These are phyloP conservation scores for Naematelia aurantialba DNA, from an alignment of 768 basidiomycete genomes.

Conservation along the genomic window DNA sequence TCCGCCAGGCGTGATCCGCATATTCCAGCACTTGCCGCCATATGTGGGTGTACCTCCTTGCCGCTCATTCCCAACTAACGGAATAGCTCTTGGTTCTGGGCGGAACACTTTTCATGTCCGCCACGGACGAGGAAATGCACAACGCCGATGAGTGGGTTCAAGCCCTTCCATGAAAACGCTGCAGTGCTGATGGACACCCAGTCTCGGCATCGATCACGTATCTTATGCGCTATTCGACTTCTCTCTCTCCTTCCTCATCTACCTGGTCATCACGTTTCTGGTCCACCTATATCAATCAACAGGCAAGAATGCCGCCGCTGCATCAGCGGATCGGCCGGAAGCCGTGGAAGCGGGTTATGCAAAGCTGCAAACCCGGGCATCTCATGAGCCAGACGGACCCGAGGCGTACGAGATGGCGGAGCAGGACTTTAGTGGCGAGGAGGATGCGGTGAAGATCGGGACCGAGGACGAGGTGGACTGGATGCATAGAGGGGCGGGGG, in stretches of 20 bases:
- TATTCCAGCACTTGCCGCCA: conserved; percentile 83
- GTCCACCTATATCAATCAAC: conserved; percentile 60
- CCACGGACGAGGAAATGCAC: conserved; percentile 82
- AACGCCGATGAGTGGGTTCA: conserved; percentile 58
- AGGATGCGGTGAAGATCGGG: conserved; percentile 23
- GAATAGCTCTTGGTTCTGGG: conserved; percentile 9
- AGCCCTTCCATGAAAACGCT: neutral
- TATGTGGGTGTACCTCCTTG: conserved; percentile 56
- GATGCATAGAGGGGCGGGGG: conserved; percentile 14
- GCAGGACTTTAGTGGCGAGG: conserved; percentile 18
- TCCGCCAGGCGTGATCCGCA: conserved; percentile 53
- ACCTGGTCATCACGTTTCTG: conserved; percentile 67
- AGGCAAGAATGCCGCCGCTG: conserved; percentile 27
- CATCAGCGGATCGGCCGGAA: conserved; percentile 1
- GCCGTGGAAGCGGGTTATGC: conserved; percentile 35
- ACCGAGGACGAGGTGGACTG: conserved; percentile 38
- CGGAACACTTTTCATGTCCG: conserved; percentile 80
- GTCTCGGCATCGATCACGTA: conserved; percentile 77
- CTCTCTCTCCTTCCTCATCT: conserved; percentile 72
- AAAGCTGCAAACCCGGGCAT: conserved; percentile 13
- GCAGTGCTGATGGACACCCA: conserved; percentile 2
- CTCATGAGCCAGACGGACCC: conserved; percentile 25
- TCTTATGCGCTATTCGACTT: conserved; percentile 69
- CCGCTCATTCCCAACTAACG: neutral
- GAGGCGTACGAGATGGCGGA: conserved; percentile 33